Evolutionary conservation across 306 rosid genomes (phyloP).

Genomic region (Ochetophila trinervis): DNA sequence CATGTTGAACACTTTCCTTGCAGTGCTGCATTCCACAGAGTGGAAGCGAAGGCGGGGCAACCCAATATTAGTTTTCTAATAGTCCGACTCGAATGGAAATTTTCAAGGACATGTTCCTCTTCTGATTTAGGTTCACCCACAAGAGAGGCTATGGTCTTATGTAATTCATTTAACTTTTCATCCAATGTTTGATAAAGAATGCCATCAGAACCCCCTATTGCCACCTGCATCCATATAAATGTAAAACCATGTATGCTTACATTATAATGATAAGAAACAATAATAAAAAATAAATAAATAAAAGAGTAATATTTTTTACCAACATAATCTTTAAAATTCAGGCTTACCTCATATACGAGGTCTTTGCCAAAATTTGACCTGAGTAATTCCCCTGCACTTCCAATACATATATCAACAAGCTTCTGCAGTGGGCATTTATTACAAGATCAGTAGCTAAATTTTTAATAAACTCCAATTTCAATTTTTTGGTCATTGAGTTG

Average conservation of each 20-base stretch:
- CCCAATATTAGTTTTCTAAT: slow-evolving; percentile 79
- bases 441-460: background rate
- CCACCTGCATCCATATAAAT: slow-evolving; percentile 41
- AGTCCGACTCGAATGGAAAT: slow-evolving; percentile 83
- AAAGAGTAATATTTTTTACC: too few relatives aligned
- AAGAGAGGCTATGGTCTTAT: slow-evolving; percentile 63
- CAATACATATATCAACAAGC: slow-evolving; percentile 66
- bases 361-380: slow-evolving; percentile 89
- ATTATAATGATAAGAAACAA: too few relatives aligned
- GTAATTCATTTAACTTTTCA: slow-evolving; percentile 60
- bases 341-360: slow-evolving; percentile 72
- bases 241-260: background rate
- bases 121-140: slow-evolving; percentile 61
- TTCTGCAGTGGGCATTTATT: slow-evolving; percentile 42
- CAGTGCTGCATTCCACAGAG: slow-evolving; percentile 73
- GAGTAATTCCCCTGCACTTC: slow-evolving; percentile 62
- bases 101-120: slow-evolving; percentile 82
- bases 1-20: slow-evolving; percentile 71
- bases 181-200: slow-evolving; percentile 66
- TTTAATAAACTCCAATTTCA: slow-evolving; percentile 1
- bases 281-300: too few relatives aligned
- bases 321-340: background rate
- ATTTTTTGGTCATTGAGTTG: background rate
- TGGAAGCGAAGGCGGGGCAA: slow-evolving; percentile 74
- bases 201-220: slow-evolving; percentile 74